phyloP scores from a whole-genome alignment of 345 rosid species.

The Citrus hindsii region DNA sequence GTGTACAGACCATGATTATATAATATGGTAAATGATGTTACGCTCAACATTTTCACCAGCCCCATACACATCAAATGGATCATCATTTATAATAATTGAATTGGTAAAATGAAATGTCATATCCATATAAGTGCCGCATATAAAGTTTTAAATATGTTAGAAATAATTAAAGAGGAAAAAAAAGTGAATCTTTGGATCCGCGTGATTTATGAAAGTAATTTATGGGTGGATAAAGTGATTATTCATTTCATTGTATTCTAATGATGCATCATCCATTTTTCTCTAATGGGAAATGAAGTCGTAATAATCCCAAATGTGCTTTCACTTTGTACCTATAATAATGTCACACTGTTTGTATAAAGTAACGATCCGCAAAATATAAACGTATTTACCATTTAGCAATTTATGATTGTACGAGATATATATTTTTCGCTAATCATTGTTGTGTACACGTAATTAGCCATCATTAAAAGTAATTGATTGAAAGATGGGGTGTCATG shows the following conservation, averaged over 20 bases:
- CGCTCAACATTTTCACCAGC: not conserved
- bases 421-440: not conserved
- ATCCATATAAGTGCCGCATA: not conserved
- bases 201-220: not conserved
- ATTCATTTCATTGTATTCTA: not conserved
- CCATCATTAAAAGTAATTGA: not conserved
- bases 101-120: not conserved
- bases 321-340: not conserved
- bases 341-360: not conserved
- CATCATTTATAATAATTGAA: slow-evolving; percentile 6
- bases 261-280: too few species aligned
- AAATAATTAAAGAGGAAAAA: not conserved
- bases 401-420: not conserved
- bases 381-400: not conserved
- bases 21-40: not conserved
- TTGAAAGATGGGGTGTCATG: not conserved
- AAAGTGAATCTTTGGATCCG: not conserved
- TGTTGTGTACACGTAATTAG: not conserved
- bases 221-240: not conserved
- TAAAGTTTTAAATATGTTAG: not conserved
- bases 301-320: not conserved
- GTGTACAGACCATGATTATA: slow-evolving; percentile 11
- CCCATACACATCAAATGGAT: not conserved
- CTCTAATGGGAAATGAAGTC: too few species aligned
- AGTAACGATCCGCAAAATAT: not conserved